These are phyloP conservation scores for Plasmodiophora brassicae DNA, from an alignment of 208 protist genomes.

Conservation along the genomic window DNA sequence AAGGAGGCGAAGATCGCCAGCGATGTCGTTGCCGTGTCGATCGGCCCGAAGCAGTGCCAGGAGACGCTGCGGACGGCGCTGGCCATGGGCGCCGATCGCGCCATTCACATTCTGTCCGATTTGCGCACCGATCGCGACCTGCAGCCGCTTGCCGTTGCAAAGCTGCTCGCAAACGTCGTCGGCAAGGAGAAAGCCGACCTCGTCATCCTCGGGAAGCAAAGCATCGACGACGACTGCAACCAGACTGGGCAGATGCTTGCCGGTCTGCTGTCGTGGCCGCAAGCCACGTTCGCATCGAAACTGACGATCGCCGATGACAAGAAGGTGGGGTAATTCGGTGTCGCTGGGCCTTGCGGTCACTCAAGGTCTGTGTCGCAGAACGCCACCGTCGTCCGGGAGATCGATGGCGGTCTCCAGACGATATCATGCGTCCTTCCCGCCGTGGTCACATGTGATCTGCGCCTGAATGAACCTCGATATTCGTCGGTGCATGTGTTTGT, in stretches of 20 bases:
- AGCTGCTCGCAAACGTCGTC: slow-evolving; percentile 77
- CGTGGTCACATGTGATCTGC: slow-evolving; percentile 62
- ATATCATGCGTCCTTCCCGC: slow-evolving; percentile 59
- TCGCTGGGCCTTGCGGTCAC: neutral
- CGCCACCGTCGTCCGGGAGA: slow-evolving; percentile 75
- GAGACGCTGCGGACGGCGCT: slow-evolving; percentile 78
- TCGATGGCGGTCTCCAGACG: slow-evolving; percentile 85
- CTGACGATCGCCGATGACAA: slow-evolving; percentile 52
- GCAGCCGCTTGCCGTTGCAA: slow-evolving; percentile 80
- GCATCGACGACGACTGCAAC: slow-evolving; percentile 87
- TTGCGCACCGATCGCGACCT: slow-evolving; percentile 59
- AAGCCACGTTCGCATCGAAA: slow-evolving; percentile 84
- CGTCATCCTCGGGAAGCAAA: slow-evolving; percentile 84
- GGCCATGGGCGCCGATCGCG: slow-evolving; percentile 88
- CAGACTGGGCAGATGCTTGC: slow-evolving; percentile 86
- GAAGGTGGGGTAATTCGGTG: neutral
- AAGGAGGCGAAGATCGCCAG: slow-evolving; percentile 59
- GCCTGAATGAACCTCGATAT: slow-evolving; percentile 77
- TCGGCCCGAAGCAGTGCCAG: slow-evolving; percentile 69
- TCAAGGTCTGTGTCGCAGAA: slow-evolving; percentile 19
- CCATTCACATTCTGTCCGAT: slow-evolving; percentile 74
- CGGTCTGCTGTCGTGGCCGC: slow-evolving; percentile 77
- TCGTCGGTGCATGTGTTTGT: neutral
- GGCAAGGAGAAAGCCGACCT: slow-evolving; percentile 59
- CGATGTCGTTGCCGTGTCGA: slow-evolving; percentile 83